phyloP scores from a whole-genome alignment of 73 alveolate species.

The Symbiodinium natans region DNA sequence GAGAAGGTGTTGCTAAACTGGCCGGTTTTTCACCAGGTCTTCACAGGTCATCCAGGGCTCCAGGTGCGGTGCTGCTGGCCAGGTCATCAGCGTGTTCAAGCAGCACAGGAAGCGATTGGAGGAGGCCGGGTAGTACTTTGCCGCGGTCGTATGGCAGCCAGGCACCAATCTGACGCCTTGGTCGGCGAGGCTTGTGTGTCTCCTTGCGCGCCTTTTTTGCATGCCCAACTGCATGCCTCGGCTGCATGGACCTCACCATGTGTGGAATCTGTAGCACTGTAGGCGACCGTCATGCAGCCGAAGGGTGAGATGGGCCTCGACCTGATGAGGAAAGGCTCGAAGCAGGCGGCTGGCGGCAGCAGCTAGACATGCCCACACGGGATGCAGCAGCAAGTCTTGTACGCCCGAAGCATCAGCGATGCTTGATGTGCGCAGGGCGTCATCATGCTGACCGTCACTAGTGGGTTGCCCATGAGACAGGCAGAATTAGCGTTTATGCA shows the following conservation, averaged over 20 bases:
- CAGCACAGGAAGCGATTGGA: background rate
- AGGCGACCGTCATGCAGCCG: slow-evolving; percentile 55
- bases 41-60: background rate
- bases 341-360: slow-evolving; percentile 25
- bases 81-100: background rate
- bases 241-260: background rate
- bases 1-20: slow-evolving; percentile 24
- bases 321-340: slow-evolving; percentile 22
- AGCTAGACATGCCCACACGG: too few relatives aligned
- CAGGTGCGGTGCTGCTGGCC: background rate
- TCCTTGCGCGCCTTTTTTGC: background rate
- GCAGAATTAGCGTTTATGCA: too few relatives aligned
- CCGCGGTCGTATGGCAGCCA: background rate
- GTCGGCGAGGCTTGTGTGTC: slow-evolving; percentile 59
- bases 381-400: too few relatives aligned
- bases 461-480: slow-evolving; percentile 27
- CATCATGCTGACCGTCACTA: slow-evolving; percentile 52
- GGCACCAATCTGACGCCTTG: slow-evolving; percentile 77
- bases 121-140: background rate
- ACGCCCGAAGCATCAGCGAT: background rate
- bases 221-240: background rate
- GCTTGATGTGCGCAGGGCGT: slow-evolving; percentile 35
- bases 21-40: background rate
- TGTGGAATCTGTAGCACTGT: too few relatives aligned
- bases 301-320: slow-evolving; percentile 40